Base-by-base conservation (phyloP, 257 asterid genomes). In the Penstemon barbatus region DNA sequence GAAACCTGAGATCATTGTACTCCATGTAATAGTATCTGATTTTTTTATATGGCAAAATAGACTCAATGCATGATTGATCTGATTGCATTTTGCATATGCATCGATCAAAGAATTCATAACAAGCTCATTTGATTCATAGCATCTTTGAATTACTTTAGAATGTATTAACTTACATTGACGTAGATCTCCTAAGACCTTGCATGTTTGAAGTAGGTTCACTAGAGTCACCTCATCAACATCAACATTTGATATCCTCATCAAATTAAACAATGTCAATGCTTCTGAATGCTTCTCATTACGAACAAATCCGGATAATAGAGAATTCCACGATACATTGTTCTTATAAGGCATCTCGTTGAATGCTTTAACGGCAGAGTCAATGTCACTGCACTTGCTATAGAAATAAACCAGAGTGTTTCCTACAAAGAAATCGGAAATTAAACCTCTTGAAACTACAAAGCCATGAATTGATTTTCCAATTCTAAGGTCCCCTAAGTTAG, bases 1-100 rank as follows among this genome's bases (percentile, higher is more conserved):
- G 83, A 89, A 89, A 61, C 88, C 95, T 15, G 97, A 85, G 71
- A 92, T 90, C 93, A 92, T 92, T 67, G 97, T 86, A 84, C 94
- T 90, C 98, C 98, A 90, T 11, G 95, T 88, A 42, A 92, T 86
- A 19, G 66, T 67, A 81, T 92, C 97, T 37, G 81, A 87, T 70
- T 59, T 77, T 66, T 66, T 73, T 52, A 85, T 79, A 66, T 58
- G 83, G 78, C 75, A 66, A 77, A 92, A 92, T 50, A 83, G 77
- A 63, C 75, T 78, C 87, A 88, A 80, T 2, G 96, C 85, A 75
- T 69, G 60, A 65, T 61, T 52, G 62, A 88, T 81, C 79, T 74
- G 87, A 70, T 80, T 73, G 74, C 95, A 88, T 62, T 87, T 92
- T 25, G 96, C 89, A 78, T 90, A 92, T 41, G 91, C 81, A 70